A percentile compares a stretch with the other conserved stretches of the same genome.
Conservation (phyloP, 2,329 filamentous ascomycete genomes). For the Pseudogymnoascus sp. region DNA sequence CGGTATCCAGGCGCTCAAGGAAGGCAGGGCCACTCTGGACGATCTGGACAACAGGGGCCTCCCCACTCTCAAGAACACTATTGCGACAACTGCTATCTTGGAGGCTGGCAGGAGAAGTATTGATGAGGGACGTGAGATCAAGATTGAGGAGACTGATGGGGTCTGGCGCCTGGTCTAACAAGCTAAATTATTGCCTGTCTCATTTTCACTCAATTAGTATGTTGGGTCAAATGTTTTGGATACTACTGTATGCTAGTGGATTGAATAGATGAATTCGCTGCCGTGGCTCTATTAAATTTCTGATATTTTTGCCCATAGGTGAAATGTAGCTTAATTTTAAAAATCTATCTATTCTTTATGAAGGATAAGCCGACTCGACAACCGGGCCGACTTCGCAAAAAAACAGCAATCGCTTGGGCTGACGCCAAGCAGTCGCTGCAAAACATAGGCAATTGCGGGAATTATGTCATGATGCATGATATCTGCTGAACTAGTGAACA, state of each 20-base stretch:
- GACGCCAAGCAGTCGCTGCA: neutral
- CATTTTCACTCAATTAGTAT: no score
- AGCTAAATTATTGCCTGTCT: no score
- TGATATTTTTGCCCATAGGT: neutral
- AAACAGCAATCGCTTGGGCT: neutral
- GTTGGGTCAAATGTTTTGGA: no score
- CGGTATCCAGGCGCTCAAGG: conserved; percentile 70
- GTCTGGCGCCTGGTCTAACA: conserved; percentile 55
- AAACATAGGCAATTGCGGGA: neutral
- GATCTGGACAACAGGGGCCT: conserved; percentile 74
- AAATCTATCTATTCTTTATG: neutral
- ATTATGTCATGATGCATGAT: conserved; percentile 6
- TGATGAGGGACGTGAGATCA: conserved; percentile 71
- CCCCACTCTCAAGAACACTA: conserved; percentile 80
- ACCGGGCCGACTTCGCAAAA: neutral
- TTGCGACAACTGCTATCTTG: conserved; percentile 85
- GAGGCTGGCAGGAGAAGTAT: conserved; percentile 79
- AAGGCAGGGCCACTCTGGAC: conserved; percentile 61
- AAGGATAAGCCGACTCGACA: neutral
- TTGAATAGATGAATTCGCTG: no score
- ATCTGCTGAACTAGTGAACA: neutral
- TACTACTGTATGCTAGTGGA: no score
- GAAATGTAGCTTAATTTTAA: neutral
- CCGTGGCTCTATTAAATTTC: no score
- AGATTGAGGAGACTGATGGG: conserved; percentile 60